Conservation (phyloP, 495 filamentous ascomycete species). For the Penicillium angulare region DNA sequence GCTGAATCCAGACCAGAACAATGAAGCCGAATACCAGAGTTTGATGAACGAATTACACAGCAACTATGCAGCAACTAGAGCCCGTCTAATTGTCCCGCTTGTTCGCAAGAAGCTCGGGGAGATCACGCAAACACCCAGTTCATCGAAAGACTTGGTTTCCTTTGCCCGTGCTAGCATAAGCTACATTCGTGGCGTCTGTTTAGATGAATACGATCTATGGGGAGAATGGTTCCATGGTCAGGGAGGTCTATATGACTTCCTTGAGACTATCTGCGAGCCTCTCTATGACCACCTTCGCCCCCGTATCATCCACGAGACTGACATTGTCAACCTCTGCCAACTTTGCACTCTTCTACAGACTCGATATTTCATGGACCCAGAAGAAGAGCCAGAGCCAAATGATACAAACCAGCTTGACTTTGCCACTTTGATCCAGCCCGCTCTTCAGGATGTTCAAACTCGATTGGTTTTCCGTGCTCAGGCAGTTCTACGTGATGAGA, state of each 20-base stretch:
- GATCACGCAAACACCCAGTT: conserved; percentile 62
- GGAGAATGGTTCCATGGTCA: conserved; percentile 72
- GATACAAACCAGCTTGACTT: conserved; percentile 64
- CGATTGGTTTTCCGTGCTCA: conserved; percentile 70
- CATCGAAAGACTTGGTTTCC: conserved; percentile 64
- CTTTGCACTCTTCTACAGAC: conserved; percentile 78
- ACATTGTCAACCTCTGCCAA: conserved; percentile 74
- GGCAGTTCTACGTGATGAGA: conserved; percentile 64
- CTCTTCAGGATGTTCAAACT: conserved; percentile 72
- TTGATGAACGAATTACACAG: conserved; percentile 66
- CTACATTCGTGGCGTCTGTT: conserved; percentile 66
- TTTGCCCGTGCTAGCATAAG: conserved; percentile 70
- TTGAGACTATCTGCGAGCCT: conserved; percentile 71
- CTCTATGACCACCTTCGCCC: conserved; percentile 72
- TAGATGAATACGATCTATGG: conserved; percentile 75
- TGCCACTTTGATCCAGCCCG: conserved; percentile 61
- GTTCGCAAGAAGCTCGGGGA: conserved; percentile 62
- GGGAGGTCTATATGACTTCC: conserved; percentile 65
- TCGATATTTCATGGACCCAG: conserved; percentile 72
- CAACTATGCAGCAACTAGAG: conserved; percentile 58
- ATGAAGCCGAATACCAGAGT: conserved; percentile 65
- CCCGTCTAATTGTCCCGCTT: conserved; percentile 59
- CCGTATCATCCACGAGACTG: conserved; percentile 67
- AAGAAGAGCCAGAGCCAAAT: conserved; percentile 61
- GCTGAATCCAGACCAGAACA: conserved; percentile 57